Base-by-base conservation (phyloP, 179 eudicot genomes). In the Beta lomatogona region DNA sequence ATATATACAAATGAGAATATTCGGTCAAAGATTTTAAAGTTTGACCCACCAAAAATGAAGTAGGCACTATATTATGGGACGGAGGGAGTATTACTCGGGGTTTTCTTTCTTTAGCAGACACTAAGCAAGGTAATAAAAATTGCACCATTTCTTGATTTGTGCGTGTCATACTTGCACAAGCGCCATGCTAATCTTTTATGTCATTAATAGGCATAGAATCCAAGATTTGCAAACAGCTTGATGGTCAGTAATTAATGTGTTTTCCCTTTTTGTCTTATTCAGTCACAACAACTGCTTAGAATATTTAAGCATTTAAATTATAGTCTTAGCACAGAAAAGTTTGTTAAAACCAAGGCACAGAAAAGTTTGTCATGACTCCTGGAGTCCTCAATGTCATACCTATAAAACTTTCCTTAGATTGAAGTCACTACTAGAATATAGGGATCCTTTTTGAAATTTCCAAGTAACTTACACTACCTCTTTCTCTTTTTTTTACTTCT, bases 131-230 rank as follows among this genome's bases (percentile, higher is more conserved):
- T 9, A 58, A 58, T 6, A 11, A 63, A 63, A 6, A 8, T 9
- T 21, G 66, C 31, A 63, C 67, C 36, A 14, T 63, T 22, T 63
- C 13, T 63, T 18, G 36, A 63, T 63, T 63, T 63, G 36, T 63
- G 67, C 6, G 36, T 65, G 69, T 85, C 85, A 88, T 88, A 86
- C 86, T 88, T 87, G 83, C 82, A 82, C 73, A 87, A 89, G 89
- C 87, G 87, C 89, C 89, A 88, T 88, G 88, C 91, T 88, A 88
- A 88, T 87, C 91, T 88, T 88, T 88, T 85, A 84, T 87, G 90
- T 87, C 81, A 69, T 48, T 25, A 53, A 77, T 46, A 81, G 74
- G 65, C 77, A 72, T 77, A 73, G 75, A 79, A 75, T 59, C 75
- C 85, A 50, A 82, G 71, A 70, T 53, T 79, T 53, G 19, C 22